Conservation (phyloP, 2,329 filamentous ascomycete species). For the Chrysosporium keratinophilum region DNA sequence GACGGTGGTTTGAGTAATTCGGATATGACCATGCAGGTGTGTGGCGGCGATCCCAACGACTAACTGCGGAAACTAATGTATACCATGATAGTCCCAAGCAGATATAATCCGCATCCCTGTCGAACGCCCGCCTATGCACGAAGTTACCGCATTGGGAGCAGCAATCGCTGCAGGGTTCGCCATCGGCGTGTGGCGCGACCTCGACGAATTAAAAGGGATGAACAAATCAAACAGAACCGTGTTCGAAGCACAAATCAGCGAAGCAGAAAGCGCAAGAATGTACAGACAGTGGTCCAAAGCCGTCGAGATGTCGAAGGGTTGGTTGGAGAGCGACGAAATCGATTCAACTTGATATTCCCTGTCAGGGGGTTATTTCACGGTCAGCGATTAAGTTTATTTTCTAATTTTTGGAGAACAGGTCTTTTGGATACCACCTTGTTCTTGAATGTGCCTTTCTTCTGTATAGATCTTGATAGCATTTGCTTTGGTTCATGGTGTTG, state of each 20-base stretch:
- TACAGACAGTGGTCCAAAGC: constrained; percentile 66
- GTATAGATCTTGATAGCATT: constrained; percentile 4
- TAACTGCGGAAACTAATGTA: constrained; percentile 15
- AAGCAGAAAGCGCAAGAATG: constrained; percentile 49
- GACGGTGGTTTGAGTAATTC: constrained; percentile 87
- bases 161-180: constrained; percentile 85
- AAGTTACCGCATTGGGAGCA: constrained; percentile 79
- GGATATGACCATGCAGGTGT: constrained; percentile 71
- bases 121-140: constrained; percentile 74
- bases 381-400: constrained; percentile 7
- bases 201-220: constrained; percentile 62
- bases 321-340: constrained; percentile 37
- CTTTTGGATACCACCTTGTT: constrained; percentile 7
- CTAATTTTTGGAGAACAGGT: constrained; percentile 5
- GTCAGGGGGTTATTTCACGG: not conserved
- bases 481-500: not conserved
- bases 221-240: constrained; percentile 55
- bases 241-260: constrained; percentile 57
- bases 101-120: constrained; percentile 77
- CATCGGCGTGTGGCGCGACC: constrained; percentile 63
- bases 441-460: not conserved
- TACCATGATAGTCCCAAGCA: constrained; percentile 56
- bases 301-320: constrained; percentile 68
- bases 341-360: constrained; percentile 18
- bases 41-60: constrained; percentile 17